These are phyloP conservation scores for Xylariales sp. DNA, from an alignment of 2,329 filamentous ascomycete genomes.

Conservation along the genomic window DNA sequence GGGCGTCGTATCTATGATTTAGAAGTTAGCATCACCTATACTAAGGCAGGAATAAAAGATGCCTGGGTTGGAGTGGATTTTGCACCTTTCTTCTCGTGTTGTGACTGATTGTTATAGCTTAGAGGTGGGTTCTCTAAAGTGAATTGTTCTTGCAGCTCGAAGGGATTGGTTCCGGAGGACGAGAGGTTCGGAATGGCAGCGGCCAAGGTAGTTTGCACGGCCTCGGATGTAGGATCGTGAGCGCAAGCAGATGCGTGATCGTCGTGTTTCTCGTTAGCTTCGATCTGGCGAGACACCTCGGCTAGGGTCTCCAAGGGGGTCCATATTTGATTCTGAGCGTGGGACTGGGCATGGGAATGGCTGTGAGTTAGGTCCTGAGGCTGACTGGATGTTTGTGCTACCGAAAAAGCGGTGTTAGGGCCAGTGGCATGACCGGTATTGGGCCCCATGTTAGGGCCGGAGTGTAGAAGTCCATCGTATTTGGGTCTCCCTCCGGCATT, in stretches of 20 bases:
- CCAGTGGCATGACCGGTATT: slow-evolving; percentile 3
- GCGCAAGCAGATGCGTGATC: slow-evolving; percentile 50
- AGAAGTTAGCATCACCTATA: slow-evolving; percentile 28
- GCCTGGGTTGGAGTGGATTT: not conserved
- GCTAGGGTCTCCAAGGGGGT: slow-evolving; percentile 87
- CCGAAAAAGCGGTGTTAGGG: slow-evolving; percentile 16
- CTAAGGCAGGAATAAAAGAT: not conserved
- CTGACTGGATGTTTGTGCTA: slow-evolving; percentile 9
- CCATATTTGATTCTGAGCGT: slow-evolving; percentile 64
- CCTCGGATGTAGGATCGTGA: slow-evolving; percentile 40
- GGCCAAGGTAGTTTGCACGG: slow-evolving; percentile 44
- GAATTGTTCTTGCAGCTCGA: slow-evolving; percentile 70
- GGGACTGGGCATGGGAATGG: slow-evolving; percentile 40
- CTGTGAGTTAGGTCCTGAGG: not conserved
- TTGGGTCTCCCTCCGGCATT: slow-evolving; percentile 48
- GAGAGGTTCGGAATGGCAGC: slow-evolving; percentile 37
- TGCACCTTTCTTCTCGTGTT: slow-evolving; percentile 55
- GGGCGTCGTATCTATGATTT: slow-evolving; percentile 33
- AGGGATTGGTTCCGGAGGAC: slow-evolving; percentile 43
- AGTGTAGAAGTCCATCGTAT: slow-evolving; percentile 44
- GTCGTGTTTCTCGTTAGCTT: slow-evolving; percentile 71
- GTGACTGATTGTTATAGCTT: slow-evolving; percentile 57
- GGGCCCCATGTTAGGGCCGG: slow-evolving; percentile 49
- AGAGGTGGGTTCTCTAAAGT: slow-evolving; percentile 67
- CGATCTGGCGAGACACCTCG: slow-evolving; percentile 86